Conservation (phyloP, 495 filamentous ascomycete genomes). For the Coniosporium apollinis region DNA sequence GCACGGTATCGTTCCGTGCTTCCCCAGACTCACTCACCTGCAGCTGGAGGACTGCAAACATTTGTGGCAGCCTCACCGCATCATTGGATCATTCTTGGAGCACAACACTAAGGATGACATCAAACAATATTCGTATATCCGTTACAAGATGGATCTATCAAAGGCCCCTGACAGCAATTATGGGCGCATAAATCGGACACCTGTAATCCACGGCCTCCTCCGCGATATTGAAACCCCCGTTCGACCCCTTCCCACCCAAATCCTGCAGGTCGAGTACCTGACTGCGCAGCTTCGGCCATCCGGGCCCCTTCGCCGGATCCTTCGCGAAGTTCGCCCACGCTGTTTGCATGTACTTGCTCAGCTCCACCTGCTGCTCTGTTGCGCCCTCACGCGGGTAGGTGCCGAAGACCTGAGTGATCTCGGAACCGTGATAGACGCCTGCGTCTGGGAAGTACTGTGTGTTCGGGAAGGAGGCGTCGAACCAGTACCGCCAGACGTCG, state of each 20-base stretch:
- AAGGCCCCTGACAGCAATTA: too few relatives aligned
- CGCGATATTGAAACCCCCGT: conserved; percentile 10
- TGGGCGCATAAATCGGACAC: conserved; percentile 8
- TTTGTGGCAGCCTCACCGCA: too few relatives aligned
- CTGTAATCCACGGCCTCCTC: conserved; percentile 10
- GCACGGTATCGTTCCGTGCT: too few relatives aligned
- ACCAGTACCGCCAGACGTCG: conserved; percentile 14
- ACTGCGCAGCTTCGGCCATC: conserved; percentile 13
- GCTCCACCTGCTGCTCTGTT: conserved; percentile 13
- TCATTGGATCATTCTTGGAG: too few relatives aligned
- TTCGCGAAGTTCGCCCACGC: conserved; percentile 17
- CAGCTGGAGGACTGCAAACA: too few relatives aligned
- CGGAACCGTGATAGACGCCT: conserved; percentile 13
- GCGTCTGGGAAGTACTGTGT: conserved; percentile 8
- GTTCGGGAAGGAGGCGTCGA: conserved; percentile 18
- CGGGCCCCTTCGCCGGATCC: conserved; percentile 14
- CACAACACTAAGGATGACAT: too few relatives aligned
- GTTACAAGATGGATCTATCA: too few relatives aligned
- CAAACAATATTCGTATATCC: too few relatives aligned
- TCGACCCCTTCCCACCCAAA: conserved; percentile 5
- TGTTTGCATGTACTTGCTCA: conserved; percentile 12
- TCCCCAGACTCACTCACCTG: too few relatives aligned
- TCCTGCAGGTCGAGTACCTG: conserved; percentile 9
- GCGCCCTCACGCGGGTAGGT: conserved; percentile 8
- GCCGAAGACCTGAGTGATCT: conserved; percentile 13